Evolutionary conservation across 1,139 yeast genomes (phyloP), one percentile per base, ranked within the genome.

Genomic region (Diutina neorugosa): DNA sequence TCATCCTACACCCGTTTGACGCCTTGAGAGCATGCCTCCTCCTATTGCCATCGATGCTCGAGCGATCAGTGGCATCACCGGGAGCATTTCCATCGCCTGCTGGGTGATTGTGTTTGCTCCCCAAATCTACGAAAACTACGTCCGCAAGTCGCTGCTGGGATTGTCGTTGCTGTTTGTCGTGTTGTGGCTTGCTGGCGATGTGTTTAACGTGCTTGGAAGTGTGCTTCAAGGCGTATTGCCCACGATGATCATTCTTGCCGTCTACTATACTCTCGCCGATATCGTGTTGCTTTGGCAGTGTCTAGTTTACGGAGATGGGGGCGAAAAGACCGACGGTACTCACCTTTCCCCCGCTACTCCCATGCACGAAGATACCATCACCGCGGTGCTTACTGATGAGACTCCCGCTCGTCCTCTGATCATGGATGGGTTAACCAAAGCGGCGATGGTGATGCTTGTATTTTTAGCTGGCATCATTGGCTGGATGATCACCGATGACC

Each of bases 31-130:
- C 25, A 46, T 46, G 50, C 50, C 50, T 6, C 84, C 85, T 34
- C 87, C 89, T 12, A 79, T 84, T 37, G 74, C 78, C 42, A 70
- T 86, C 55, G 87, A 84, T 61, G 82, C 89, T n/a, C 81, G 82
- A 60, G 87, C 88, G 11, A 81, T 89, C 44, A 85, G 94, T 63
- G 96, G 96, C 4, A 86, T 89, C 56, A 80, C 93, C 21, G 96
- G 96, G 61, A 86, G 96, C 23, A 88, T 93, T 51, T 91, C 98
- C 18, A 79, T 93, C 49, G 96, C 97, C 19, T 93, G 98, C 66
- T 93, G 98, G 98, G 86, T 93, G 57, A 90, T 93, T 53, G 98
- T 93, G 23, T 93, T 93, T 73, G 95, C 96, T 44, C 98, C 98
- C 16, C 98, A 93, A 65, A 85, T 93, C 50, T 91, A 89, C 66